phyloP scores from a whole-genome alignment of 345 rosid genomes.

The Rhizophora mangle region DNA sequence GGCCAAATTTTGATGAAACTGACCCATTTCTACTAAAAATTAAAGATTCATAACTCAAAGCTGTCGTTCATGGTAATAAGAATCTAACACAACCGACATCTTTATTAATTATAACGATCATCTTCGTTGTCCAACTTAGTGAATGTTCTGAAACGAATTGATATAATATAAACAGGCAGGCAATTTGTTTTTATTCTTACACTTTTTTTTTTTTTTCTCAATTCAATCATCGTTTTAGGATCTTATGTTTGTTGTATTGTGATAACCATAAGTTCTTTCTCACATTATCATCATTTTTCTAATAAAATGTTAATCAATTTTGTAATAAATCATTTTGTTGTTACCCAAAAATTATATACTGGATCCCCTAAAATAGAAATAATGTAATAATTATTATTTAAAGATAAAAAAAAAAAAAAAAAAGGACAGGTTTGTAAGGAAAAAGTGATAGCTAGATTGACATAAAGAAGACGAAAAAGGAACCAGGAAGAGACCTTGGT shows the following conservation, averaged over 20 bases:
- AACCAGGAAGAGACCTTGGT: conserved; percentile 46
- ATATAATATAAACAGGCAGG: no score
- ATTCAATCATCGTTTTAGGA: no score
- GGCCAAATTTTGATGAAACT: no score
- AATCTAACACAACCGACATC: neutral
- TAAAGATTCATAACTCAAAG: neutral
- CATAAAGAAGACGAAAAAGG: conserved; percentile 10
- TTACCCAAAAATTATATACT: no score
- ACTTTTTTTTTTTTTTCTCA: no score
- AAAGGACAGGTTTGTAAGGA: neutral
- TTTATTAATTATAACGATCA: neutral
- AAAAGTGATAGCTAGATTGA: neutral
- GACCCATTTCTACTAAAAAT: no score
- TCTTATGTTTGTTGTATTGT: no score
- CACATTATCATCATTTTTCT: neutral
- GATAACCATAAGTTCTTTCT: neutral
- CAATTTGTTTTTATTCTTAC: no score
- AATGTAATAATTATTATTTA: no score
- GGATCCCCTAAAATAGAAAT: no score
- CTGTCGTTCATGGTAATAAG: neutral
- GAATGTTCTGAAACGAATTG: neutral
- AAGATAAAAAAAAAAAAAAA: neutral
- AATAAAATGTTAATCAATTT: neutral
- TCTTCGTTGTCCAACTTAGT: neutral
- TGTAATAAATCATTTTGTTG: neutral